Conservation (phyloP, 257 asterid genomes). For the Marsdenia floribunda region DNA sequence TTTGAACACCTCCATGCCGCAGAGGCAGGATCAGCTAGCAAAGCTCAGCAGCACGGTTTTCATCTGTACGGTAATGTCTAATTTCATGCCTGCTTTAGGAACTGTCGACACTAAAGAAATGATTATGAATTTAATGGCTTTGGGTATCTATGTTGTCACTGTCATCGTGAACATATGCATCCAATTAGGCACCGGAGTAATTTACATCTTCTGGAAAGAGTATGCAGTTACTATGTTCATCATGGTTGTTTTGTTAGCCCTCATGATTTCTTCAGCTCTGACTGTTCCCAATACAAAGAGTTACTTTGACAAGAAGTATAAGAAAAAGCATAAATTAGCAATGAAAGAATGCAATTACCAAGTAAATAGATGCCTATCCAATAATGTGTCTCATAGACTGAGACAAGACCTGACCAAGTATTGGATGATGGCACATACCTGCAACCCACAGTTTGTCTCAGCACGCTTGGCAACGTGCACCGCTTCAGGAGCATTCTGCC, state of each 20-base stretch:
- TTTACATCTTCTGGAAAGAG: constrained; percentile 55
- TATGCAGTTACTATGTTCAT: constrained; percentile 39
- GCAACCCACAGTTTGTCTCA: constrained; percentile 68
- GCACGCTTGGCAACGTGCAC: constrained; percentile 72
- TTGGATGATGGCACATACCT: constrained; percentile 94
- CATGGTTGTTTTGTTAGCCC: constrained; percentile 46
- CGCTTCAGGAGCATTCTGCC: constrained; percentile 68
- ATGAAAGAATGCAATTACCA: constrained; percentile 29
- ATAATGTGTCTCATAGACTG: constrained; percentile 32
- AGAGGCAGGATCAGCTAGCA: constrained; percentile 54
- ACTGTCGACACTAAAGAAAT: constrained; percentile 55
- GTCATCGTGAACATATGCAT: constrained; percentile 59
- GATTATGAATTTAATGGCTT: constrained; percentile 57
- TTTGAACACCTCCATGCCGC: constrained; percentile 76
- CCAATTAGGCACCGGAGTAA: constrained; percentile 64
- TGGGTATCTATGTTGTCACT: constrained; percentile 58
- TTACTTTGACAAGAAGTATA: constrained; percentile 48
- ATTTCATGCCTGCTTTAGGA: constrained; percentile 73
- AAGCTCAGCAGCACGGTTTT: constrained; percentile 67
- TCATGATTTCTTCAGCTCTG: constrained; percentile 46
- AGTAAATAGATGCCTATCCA: constrained; percentile 18
- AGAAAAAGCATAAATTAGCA: constrained; percentile 33
- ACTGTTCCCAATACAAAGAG: constrained; percentile 52
- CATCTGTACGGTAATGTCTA: constrained; percentile 54
- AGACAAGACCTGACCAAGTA: constrained; percentile 46